Conservation (phyloP, 257 asterid species). For the Craterostigma plantagineum region DNA sequence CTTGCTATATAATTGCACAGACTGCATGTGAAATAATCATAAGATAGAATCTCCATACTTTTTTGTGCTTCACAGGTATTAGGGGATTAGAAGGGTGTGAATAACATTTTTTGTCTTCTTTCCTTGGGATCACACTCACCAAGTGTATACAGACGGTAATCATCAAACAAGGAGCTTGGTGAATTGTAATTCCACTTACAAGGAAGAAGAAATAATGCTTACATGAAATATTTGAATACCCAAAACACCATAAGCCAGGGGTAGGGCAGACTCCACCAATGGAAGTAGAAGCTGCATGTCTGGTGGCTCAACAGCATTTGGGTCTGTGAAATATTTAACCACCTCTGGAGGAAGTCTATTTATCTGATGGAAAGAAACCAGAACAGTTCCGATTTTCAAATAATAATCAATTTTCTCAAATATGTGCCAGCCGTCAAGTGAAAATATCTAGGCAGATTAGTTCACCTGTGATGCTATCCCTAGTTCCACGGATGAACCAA, state of each 20-base stretch:
- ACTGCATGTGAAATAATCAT: no score
- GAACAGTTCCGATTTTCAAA: constrained; percentile 4
- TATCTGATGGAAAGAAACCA: constrained; percentile 30
- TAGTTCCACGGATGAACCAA: constrained; percentile 82
- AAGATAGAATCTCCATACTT: no score
- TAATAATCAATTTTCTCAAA: constrained; percentile 3
- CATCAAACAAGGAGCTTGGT: no score
- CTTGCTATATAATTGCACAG: no score
- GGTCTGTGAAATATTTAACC: constrained; percentile 83
- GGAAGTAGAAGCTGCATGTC: constrained; percentile 76
- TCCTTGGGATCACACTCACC: no score
- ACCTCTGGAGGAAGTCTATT: constrained; percentile 87
- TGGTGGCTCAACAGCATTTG: constrained; percentile 85
- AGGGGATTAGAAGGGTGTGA: no score
- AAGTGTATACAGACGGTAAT: no score
- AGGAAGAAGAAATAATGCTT: constrained; percentile 15
- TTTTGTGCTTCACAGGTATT: no score
- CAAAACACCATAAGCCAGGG: constrained; percentile 80
- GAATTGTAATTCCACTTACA: not conserved
- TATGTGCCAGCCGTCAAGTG: constrained; percentile 5
- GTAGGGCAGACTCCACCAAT: constrained; percentile 81
- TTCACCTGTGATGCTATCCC: constrained; percentile 89
- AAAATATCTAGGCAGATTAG: constrained; percentile 5
- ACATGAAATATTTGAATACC: constrained; percentile 82
- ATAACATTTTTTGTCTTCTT: no score